These are phyloP conservation scores for Leptomonas seymouri DNA, from an alignment of 208 protist genomes.

Conservation along the genomic window DNA sequence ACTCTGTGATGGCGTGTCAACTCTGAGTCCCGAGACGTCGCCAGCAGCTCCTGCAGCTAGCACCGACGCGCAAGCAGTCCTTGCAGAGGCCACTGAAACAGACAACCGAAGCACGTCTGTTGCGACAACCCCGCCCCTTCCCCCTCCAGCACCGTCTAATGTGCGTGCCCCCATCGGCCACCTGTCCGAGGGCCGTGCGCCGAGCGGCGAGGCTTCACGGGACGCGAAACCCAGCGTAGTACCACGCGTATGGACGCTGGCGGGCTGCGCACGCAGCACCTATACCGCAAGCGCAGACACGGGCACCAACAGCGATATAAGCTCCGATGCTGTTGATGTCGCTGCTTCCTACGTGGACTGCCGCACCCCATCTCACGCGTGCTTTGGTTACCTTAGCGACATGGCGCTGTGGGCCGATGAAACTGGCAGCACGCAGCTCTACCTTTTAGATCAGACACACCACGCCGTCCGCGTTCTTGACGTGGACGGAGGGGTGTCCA, in stretches of 20 bases:
- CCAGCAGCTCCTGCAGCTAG: too few species aligned
- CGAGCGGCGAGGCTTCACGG: background rate
- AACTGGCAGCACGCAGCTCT: conserved; percentile 40
- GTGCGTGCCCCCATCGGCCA: background rate
- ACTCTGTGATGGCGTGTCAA: too few species aligned
- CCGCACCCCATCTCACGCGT: conserved; percentile 26
- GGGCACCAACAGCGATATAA: background rate
- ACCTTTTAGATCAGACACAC: conserved; percentile 52
- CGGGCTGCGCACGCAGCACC: conserved; percentile 29
- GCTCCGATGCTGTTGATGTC: background rate
- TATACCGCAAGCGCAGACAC: background rate
- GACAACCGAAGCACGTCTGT: too few species aligned
- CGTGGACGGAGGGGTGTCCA: conserved; percentile 46
- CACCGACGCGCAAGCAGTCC: too few species aligned
- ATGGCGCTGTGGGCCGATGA: conserved; percentile 50
- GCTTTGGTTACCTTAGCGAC: conserved; percentile 50
- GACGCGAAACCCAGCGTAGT: background rate
- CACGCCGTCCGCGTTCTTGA: conserved; percentile 55
- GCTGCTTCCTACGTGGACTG: conserved; percentile 44
- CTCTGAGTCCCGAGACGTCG: too few species aligned
- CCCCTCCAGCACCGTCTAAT: background rate
- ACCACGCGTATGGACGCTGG: conserved; percentile 66
- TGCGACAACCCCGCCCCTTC: too few species aligned
- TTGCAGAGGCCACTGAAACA: too few species aligned
- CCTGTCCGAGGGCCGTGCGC: background rate